Evolutionary conservation across 768 basidiomycete species (phyloP), one percentile per base, ranked within the genome.

Genomic region (Phaeotremella skinneri): DNA sequence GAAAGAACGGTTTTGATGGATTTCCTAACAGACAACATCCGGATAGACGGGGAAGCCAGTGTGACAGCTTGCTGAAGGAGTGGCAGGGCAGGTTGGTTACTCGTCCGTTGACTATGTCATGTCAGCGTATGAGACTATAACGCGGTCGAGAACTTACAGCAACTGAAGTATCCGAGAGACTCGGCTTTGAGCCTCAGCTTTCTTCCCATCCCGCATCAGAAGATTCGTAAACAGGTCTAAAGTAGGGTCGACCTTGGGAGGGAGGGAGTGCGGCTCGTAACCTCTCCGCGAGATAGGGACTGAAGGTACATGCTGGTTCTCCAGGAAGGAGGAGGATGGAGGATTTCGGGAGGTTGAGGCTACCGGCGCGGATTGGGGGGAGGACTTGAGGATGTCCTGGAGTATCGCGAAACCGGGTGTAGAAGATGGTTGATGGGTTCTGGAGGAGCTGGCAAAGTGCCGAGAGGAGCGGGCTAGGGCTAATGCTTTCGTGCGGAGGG

Each of bases 11-110:
- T 81, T 78, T 91, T 91, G 17, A 85, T 83, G 2, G 84, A 84
- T 48, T 80, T 80, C 53, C 83, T 83, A 64, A 84, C 82, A 27
- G 82, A 83, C 59, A 84, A 70, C 31, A 80, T 61, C 25, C 85
- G 81, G 26, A 93, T 84, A 0, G 85, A 83, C 1, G 93, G 93
- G 2, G 89, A 82, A 1, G 84, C 85, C 2, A 81, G 70, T 23
- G 82, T 69, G 51, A 96, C 78, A 0, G 91, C 92, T 68, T 85
- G 76, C 37, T 85, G 85, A 3, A 96, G 79, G 63, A 94, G 83
- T 17, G 89, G 89, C 31, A 91, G 79, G 0, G 91, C 88, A n/a
- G 86, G 84, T 5, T 85, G 83, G 54, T 85, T 82, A 16, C 90
- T 93, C 58, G 87, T 79, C 9, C 85, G 81, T 73, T 87, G 87